A percentile compares a stretch with the other conserved stretches of the same genome.
Evolutionary conservation across 306 rosid species (phyloP).

Genomic region (Cyamopsis tetragonoloba): DNA sequence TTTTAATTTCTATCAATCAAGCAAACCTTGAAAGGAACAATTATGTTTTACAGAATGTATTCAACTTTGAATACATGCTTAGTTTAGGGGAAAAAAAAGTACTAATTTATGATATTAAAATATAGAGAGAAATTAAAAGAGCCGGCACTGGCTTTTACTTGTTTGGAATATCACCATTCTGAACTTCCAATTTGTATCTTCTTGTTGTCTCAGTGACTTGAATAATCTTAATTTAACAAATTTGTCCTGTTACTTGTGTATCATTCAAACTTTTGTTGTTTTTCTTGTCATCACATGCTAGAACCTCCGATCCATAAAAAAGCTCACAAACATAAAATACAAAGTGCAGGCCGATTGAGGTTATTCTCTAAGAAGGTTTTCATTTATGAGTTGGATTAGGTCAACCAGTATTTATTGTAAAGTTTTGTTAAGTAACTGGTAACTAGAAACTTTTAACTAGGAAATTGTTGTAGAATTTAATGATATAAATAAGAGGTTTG

Average conservation of each 20-base stretch:
- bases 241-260: constrained; percentile 17
- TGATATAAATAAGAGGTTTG: neutral
- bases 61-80: neutral
- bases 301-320: neutral
- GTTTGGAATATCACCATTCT: neutral
- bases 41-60: neutral
- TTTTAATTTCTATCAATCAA: neutral
- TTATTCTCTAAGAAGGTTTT: neutral
- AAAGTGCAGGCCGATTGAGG: constrained; percentile 29
- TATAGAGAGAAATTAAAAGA: neutral
- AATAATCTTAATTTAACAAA: neutral
- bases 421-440: too few species aligned
- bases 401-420: neutral
- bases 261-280: neutral
- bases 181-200: neutral
- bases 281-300: neutral
- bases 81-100: neutral
- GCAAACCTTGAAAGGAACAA: neutral
- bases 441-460: too few species aligned
- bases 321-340: neutral
- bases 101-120: neutral
- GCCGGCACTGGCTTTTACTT: constrained; percentile 26
- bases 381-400: neutral
- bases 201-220: neutral
- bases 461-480: neutral